Base-by-base conservation (phyloP, 208 protist genomes). In the Leptomonas seymouri region DNA sequence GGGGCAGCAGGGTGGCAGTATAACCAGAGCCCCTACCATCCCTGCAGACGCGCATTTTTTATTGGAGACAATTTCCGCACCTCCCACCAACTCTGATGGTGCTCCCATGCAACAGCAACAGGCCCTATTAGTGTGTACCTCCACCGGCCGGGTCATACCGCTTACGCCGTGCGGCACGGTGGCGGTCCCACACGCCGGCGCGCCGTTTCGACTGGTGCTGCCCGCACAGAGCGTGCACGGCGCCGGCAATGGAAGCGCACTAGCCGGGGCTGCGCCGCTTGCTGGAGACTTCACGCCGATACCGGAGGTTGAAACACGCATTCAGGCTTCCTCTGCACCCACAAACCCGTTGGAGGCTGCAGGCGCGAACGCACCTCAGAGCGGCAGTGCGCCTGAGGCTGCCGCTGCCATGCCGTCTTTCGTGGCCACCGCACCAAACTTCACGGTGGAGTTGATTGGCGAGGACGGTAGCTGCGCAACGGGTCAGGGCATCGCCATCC, bases 161-260 rank as follows among this genome's bases (percentile, higher is more conserved):
- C 80, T 94, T 16, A 50, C 61, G 11, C 66, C 68, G 31, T 72
- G 83, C 23, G 61, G 68, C 42, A 76, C 80, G 20, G 65, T 87
- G 1, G 42, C 80, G 9, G 70, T 94, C 20, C 76, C 76, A 3
- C 60, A 73, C 23, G 76, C 79, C 14, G 81, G 74, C 9, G 85
- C 83, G 20, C 85, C 88, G 27, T 91, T 81, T 68, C 85, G 74
- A 0, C 75, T 94, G n/a, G 76, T 82, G 18, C 75, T 90, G 23
- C 89, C 84, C 12, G 62, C 76, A 18, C 31, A 16, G 18, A 39
- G 21, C 48, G 34, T 20, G 25, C 36, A 41, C 30, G 45, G 12
- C 36, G 44, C n/a, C n/a, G n/a, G n/a, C n/a, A n/a, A n/a, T n/a
- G n/a, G n/a, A n/a, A n/a, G 42, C 21, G 45, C 44, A n/a, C 48